Conservation (phyloP, 164 flowering plant species). For the Magnolia sinica region DNA sequence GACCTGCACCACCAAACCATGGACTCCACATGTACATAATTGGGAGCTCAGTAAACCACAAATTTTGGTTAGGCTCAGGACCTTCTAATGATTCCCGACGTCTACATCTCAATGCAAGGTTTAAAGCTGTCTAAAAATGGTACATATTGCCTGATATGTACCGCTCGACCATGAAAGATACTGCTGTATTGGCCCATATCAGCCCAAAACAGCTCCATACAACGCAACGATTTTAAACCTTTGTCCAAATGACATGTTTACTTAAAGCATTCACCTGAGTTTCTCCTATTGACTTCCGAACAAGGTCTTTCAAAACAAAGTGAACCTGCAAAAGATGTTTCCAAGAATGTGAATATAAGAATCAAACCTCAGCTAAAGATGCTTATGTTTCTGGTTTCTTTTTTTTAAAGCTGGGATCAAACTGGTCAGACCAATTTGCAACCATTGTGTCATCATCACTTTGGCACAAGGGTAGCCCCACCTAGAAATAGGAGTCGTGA, state of each 20-base stretch:
- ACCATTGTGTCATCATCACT: neutral
- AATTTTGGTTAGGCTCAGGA: neutral
- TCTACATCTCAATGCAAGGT: too few species aligned
- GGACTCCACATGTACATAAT: neutral
- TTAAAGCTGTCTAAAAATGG: too few species aligned
- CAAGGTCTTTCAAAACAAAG: constrained; percentile 53
- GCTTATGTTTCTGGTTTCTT: neutral
- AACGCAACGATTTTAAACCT: too few species aligned
- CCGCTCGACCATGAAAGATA: too few species aligned
- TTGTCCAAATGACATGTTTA: too few species aligned
- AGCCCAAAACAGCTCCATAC: too few species aligned
- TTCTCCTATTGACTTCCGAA: constrained; percentile 51
- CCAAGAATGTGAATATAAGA: neutral
- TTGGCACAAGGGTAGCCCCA: neutral
- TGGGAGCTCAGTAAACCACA: neutral
- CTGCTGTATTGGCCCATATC: too few species aligned
- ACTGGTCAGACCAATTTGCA: neutral
- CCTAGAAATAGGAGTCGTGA: neutral
- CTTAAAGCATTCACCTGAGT: constrained; percentile 29
- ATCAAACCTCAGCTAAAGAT: neutral
- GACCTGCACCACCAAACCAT: neutral
- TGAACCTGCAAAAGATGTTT: constrained; percentile 35
- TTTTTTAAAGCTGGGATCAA: neutral
- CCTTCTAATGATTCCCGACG: too few species aligned
- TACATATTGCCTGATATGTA: too few species aligned